Percentiles rank a stretch among this genome's conserved stretches.
Evolutionary conservation across 2,329 filamentous ascomycete genomes (phyloP).

Genomic region (Ophiocordyceps polyrhachis-furcata): DNA sequence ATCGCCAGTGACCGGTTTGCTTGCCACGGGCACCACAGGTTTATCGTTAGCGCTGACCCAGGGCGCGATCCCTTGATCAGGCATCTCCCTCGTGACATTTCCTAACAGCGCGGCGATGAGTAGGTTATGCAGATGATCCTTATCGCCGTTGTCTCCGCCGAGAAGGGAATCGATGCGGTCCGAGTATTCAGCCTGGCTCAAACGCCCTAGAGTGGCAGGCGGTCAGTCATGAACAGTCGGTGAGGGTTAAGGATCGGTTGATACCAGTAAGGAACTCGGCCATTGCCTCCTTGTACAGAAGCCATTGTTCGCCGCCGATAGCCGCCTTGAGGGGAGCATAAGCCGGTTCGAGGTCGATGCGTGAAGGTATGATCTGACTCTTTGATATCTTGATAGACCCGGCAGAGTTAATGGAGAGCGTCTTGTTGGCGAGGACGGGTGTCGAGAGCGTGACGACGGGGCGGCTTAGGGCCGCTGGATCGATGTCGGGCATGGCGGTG

Average conservation of each 20-base stretch:
- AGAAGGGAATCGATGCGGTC: slow-evolving; percentile 42
- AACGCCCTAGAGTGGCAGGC: slow-evolving; percentile 26
- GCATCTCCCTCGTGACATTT: slow-evolving; percentile 52
- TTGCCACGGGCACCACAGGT: slow-evolving; percentile 33
- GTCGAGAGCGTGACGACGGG: slow-evolving; percentile 38
- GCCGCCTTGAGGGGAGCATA: slow-evolving; percentile 42
- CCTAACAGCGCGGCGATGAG: slow-evolving; percentile 47
- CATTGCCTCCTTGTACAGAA: slow-evolving; percentile 42
- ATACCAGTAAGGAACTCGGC: slow-evolving; percentile 45
- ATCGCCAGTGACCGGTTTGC: slow-evolving; percentile 46
- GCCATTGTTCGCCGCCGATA: slow-evolving; percentile 44
- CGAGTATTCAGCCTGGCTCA: slow-evolving; percentile 43
- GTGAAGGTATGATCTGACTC: slow-evolving; percentile 43
- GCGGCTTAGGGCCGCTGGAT: slow-evolving; percentile 49
- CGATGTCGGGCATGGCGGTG: slow-evolving; percentile 45
- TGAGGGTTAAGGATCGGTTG: background rate
- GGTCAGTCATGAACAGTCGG: slow-evolving; percentile 2
- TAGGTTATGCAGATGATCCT: slow-evolving; percentile 48
- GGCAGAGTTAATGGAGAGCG: slow-evolving; percentile 33
- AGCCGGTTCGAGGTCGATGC: slow-evolving; percentile 48
- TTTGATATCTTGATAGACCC: slow-evolving; percentile 33
- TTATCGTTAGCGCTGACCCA: slow-evolving; percentile 60
- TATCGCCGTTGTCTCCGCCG: slow-evolving; percentile 35
- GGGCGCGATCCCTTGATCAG: slow-evolving; percentile 46
- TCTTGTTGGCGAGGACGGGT: slow-evolving; percentile 37